Conservation (phyloP, 768 basidiomycete genomes). For the Podaxis rugospora region DNA sequence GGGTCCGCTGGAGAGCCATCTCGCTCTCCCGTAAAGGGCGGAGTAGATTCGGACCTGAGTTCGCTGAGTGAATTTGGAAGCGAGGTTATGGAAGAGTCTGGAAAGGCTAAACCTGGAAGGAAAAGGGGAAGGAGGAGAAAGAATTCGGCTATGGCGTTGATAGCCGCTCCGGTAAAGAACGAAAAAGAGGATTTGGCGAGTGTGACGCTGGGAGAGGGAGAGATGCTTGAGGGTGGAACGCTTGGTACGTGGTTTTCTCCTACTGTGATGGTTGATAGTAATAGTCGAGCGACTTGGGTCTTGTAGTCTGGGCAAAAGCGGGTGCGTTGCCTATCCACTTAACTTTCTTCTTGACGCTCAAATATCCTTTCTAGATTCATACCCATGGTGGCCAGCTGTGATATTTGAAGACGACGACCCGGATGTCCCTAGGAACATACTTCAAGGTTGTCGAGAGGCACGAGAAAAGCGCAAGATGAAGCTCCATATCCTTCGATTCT, state of each 20-base stretch:
- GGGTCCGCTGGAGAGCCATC: neutral
- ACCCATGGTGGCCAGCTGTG: constrained; percentile 87
- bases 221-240: constrained; percentile 41
- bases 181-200: constrained; percentile 1
- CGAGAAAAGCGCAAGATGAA: constrained; percentile 35
- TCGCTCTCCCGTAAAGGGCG: neutral
- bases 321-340: constrained; percentile 32
- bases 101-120: neutral
- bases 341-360: neutral
- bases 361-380: constrained; percentile 45
- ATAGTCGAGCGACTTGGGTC: constrained; percentile 4
- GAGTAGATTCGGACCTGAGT: constrained; percentile 37
- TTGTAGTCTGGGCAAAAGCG: constrained; percentile 80
- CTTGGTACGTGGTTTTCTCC: constrained; percentile 44
- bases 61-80: constrained; percentile 39
- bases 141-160: neutral
- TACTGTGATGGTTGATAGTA: neutral
- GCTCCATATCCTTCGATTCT: constrained; percentile 74
- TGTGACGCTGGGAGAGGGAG: constrained; percentile 11
- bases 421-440: constrained; percentile 45
- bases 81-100: constrained; percentile 11
- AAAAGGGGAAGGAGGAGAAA: constrained; percentile 13
- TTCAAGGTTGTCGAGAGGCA: constrained; percentile 22
- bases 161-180: constrained; percentile 11
- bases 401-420: constrained; percentile 61